Percentiles rank a stretch among this genome's conserved stretches.
These are phyloP conservation scores for Xanthoparmelia taractica DNA, from an alignment of 495 filamentous ascomycete genomes.

Conservation along the genomic window DNA sequence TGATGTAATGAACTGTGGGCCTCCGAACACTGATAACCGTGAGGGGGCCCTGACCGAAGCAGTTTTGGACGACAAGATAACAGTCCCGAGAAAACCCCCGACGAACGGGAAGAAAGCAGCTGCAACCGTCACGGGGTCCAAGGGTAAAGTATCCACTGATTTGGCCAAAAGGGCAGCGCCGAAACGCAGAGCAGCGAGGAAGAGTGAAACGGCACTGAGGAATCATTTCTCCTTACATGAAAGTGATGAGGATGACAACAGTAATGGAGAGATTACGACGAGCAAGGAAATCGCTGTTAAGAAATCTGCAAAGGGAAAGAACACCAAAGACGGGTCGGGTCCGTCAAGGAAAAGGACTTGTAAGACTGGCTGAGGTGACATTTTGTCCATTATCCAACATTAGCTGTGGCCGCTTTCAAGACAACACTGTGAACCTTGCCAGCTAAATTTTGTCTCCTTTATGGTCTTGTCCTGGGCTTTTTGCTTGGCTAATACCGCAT, in stretches of 20 bases:
- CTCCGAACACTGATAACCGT: not conserved
- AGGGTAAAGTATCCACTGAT: not conserved
- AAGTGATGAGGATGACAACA: constrained; percentile 21
- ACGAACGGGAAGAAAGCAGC: not conserved
- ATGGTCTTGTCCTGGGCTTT: not conserved
- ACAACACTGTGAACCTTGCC: not conserved
- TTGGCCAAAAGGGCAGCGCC: constrained; percentile 16
- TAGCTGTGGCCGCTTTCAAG: not conserved
- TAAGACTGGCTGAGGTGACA: not conserved
- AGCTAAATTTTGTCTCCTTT: not conserved
- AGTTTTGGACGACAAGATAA: not conserved
- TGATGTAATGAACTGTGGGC: not conserved
- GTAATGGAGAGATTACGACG: not conserved
- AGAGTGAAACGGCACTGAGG: constrained; percentile 28
- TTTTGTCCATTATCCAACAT: not conserved
- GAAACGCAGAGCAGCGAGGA: constrained; percentile 28
- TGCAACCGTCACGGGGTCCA: not conserved
- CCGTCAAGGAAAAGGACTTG: not conserved
- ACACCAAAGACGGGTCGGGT: not conserved
- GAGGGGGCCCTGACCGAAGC: not conserved
- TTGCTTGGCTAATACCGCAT: not conserved
- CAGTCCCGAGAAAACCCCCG: not conserved
- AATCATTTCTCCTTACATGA: constrained; percentile 29
- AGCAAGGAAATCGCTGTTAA: not conserved
- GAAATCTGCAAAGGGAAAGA: not conserved